Conservation (phyloP, 202 grass and related monocot species). For the Dendrocalamus latiflorus region DNA sequence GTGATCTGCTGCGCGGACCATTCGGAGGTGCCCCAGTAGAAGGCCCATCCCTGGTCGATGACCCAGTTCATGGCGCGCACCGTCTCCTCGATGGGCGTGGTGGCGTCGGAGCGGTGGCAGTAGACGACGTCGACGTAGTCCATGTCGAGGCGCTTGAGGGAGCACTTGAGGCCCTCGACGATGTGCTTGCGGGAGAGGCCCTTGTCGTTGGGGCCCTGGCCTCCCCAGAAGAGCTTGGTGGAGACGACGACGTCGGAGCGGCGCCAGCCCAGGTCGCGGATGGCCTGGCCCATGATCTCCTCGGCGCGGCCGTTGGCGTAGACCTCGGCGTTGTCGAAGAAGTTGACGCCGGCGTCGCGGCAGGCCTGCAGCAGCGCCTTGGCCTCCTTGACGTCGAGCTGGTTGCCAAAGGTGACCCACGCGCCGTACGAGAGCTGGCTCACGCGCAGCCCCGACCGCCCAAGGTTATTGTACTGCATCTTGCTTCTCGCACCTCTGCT, state of each 20-base stretch:
- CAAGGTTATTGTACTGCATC: conserved; percentile 98
- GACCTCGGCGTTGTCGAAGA: conserved; percentile 99
- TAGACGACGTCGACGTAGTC: conserved; percentile 88
- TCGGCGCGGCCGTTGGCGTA: conserved; percentile 91
- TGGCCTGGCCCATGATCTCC: conserved; percentile 99
- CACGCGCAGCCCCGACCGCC: conserved; percentile 77
- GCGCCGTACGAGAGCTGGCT: conserved; percentile 85
- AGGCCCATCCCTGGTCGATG: conserved; percentile 88
- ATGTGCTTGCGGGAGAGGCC: conserved; percentile 94
- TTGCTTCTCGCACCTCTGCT: background rate
- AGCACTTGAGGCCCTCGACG: conserved; percentile 69
- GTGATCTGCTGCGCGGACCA: conserved; percentile 98
- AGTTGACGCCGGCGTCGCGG: conserved; percentile 89
- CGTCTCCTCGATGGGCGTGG: conserved; percentile 88
- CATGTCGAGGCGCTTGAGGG: conserved; percentile 74
- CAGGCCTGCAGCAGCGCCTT: conserved; percentile 80
- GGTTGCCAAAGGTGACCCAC: conserved; percentile 96
- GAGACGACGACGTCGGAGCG: conserved; percentile 89
- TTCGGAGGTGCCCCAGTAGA: conserved; percentile 96
- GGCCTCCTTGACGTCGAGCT: conserved; percentile 95
- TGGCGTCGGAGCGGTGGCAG: conserved; percentile 73
- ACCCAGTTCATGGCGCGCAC: conserved; percentile 92
- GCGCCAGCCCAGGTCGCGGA: conserved; percentile 91
- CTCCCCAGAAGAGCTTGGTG: conserved; percentile 99
- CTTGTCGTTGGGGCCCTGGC: conserved; percentile 93